Percentiles rank a stretch among this genome's conserved stretches.
Evolutionary conservation across 192 early-diverging fungal species (phyloP).

Genomic region (Coemansia guatemalensis): DNA sequence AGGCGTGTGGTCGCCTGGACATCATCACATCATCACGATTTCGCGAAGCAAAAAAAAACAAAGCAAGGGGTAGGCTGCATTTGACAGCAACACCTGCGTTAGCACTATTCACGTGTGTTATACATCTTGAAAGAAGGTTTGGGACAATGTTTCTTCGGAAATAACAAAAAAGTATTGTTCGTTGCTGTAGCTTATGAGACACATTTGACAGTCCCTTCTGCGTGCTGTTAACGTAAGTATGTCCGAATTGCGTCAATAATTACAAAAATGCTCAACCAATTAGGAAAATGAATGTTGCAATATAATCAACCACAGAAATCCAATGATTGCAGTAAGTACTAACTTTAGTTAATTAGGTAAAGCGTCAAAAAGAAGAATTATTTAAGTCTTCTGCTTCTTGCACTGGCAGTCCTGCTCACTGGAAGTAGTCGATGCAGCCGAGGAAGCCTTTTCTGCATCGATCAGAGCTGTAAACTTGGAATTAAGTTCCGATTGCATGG

Average conservation of each 20-base stretch:
- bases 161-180: background rate
- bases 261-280: no score
- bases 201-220: background rate
- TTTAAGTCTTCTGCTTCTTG: slow-evolving; percentile 3
- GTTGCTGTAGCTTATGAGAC: background rate
- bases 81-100: background rate
- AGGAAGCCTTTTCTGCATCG: slow-evolving; percentile 21
- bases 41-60: background rate
- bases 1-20: no score
- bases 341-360: background rate
- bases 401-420: background rate
- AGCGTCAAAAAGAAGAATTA: background rate
- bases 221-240: background rate
- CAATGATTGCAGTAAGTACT: no score
- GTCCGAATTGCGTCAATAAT: background rate
- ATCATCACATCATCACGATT: no score
- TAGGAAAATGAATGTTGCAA: no score
- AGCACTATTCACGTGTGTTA: no score
- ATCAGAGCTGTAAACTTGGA: slow-evolving; percentile 29
- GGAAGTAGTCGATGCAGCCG: background rate
- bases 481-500: slow-evolving; percentile 27
- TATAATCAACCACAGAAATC: background rate
- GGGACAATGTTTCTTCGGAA: background rate
- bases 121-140: no score
- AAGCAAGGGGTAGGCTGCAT: background rate